Base-by-base conservation (phyloP, 2,329 filamentous ascomycete genomes). In the Aspergillus neotritici region DNA sequence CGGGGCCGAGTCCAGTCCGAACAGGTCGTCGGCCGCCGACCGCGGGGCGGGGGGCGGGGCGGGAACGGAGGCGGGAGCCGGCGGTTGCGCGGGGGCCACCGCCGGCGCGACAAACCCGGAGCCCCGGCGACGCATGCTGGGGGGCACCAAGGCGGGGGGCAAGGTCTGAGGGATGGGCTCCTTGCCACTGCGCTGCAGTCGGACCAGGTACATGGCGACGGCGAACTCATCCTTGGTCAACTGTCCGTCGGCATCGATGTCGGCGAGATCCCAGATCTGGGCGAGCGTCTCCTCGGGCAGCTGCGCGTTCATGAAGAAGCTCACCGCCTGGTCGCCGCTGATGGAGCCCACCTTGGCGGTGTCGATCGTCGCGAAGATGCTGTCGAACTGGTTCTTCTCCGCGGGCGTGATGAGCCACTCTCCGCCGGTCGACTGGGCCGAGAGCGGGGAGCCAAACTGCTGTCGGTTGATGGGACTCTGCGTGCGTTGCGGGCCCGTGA, bases 201-300 rank as follows among this genome's bases (percentile, higher is more conserved):
- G 81, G 56, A 98, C 96, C 39, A 98, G 75, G 62, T 94, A 94
- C 90, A 98, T 96, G 41, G 93, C 91, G 36, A 98, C 89, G 0
- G 93, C 89, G 62, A 98, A 98, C 57, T 95, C 90, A 54, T 98
- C 93, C 55, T 80, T 82, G 36, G 78, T 89, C 44, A 98, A 73
- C 44, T 85, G 83, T 9, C 93, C 93, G 54, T 90, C 86, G 6
- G 88, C 93, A 60, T 87, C 88, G 66, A 96, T 88, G 67, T 98
- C 93, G 11, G 93, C 85, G 25, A 98, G 79, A 64, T 98, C 93
- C 93, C 93, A 98, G 51, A 98, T 94, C 57, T 94, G 87, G 25
- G 93, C 93, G 41, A 98, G 74, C 8, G 80, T 81, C 57, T 96
- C 91, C 62, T 97, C 91, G 1, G 87, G 80, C 11, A 98, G 76